These are phyloP conservation scores for Colletotrichum eremochloae DNA, from an alignment of 2,329 filamentous ascomycete species.

Conservation along the genomic window DNA sequence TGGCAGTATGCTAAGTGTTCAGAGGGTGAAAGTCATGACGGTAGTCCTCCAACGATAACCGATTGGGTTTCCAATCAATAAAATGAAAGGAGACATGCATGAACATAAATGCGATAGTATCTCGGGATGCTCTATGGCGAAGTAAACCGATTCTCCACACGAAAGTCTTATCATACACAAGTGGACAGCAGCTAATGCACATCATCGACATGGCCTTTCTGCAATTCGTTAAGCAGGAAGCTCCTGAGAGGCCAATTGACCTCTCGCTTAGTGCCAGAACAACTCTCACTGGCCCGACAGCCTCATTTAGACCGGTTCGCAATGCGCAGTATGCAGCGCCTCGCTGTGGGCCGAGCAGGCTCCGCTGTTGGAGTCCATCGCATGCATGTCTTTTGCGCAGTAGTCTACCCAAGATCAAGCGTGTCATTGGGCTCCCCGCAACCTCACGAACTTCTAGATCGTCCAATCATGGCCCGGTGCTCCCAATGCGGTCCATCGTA, in stretches of 20 bases:
- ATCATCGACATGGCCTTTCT: neutral
- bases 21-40: neutral
- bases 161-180: neutral
- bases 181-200: neutral
- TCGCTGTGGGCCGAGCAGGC: neutral
- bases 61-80: neutral
- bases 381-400: neutral
- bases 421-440: neutral
- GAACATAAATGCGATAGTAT: neutral
- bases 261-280: neutral
- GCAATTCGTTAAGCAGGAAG: neutral
- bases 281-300: neutral
- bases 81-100: too few relatives aligned
- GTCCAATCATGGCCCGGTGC: neutral
- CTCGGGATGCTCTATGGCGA: neutral
- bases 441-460: neutral
- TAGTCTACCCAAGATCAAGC: too few relatives aligned
- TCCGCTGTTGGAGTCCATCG: neutral
- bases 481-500: neutral
- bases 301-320: neutral
- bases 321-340: slow-evolving; percentile 1
- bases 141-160: neutral
- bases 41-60: neutral
- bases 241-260: neutral
- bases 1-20: neutral